Percentiles rank a stretch among this genome's conserved stretches.
phyloP scores from a whole-genome alignment of 1,284 basidiomycete genomes.

The Flammula alnicola region DNA sequence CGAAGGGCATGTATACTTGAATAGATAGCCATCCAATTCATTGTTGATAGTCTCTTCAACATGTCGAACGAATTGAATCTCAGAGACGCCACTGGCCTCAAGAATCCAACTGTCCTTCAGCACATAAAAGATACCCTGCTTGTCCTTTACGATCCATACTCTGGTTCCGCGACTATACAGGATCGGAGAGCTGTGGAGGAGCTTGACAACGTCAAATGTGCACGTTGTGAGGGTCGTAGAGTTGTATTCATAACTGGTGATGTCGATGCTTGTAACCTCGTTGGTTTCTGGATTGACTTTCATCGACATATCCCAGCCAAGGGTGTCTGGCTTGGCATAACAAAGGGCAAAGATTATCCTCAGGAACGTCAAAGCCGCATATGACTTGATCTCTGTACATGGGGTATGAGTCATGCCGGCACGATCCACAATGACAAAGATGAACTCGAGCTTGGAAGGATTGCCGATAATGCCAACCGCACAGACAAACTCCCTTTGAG shows the following conservation, averaged over 20 bases:
- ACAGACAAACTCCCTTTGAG: constrained; percentile 4
- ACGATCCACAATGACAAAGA: constrained; percentile 9
- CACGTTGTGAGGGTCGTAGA: background rate
- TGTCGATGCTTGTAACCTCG: background rate
- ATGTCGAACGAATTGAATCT: constrained; percentile 1
- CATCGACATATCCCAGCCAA: constrained; percentile 11
- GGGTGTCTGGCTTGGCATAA: background rate
- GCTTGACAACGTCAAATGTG: constrained; percentile 7
- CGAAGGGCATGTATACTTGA: background rate
- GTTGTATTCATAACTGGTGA: background rate
- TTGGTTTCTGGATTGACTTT: constrained; percentile 1
- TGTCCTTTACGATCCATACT: constrained; percentile 10
- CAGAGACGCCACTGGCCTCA: background rate
- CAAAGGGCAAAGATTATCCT: constrained; percentile 9
- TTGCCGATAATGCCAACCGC: constrained; percentile 6
- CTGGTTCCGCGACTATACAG: constrained; percentile 2
- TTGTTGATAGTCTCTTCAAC: background rate
- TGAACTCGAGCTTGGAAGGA: background rate
- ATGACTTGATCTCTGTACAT: background rate
- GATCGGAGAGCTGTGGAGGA: constrained; percentile 8
- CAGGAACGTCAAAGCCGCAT: background rate
- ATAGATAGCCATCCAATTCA: constrained; percentile 6
- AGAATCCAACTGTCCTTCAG: constrained; percentile 18
- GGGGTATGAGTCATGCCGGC: constrained; percentile 1
- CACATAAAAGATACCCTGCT: background rate